Base-by-base conservation (phyloP, 495 filamentous ascomycete genomes). In the Xylaria telfairii region DNA sequence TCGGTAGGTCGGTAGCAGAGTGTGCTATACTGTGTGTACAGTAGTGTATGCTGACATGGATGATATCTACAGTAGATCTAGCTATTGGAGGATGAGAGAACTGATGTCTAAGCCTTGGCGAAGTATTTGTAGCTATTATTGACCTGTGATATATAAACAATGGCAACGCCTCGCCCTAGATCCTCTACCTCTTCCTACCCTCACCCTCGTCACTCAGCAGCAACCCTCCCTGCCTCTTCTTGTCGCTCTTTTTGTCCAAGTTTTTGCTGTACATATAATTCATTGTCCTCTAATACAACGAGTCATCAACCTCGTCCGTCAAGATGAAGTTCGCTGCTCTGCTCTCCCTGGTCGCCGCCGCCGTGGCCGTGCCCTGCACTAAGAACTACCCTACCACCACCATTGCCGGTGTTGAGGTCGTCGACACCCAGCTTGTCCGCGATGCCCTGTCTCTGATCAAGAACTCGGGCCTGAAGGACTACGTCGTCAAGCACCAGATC, bases 401-500 rank as follows among this genome's bases (percentile, higher is more conserved):
- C 53, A 65, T 78, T 32, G 76, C 73, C 19, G 69, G 71, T 44
- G 59, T 77, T 46, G 67, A 72, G 6, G 74, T 78, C 21, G 60
- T 75, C 64, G 75, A 78, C 66, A 78, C 74, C 26, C 74, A 61
- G 41, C 3, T 68, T 13, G 71, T 68, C 54, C 66, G 66, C 66
- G 61, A 75, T 21, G 83, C 85, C 32, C 71, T 85, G 30, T 75
- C 64, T 12, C 83, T 80, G 47, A 78, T 81, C 49, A 77, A 78
- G 2, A 76, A 83, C 74, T 67, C 64, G 47, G 64, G 64, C 47
- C 59, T 72, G 17, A 73, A 68, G 53, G 72, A 79, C 39, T 67
- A 72, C 39, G 67, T 77, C 13, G 86, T 80, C 78, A 84, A 87
- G 71, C 86, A 88, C 71, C 72, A 84, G 72, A 77, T 84, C 60